phyloP scores from a whole-genome alignment of 2,329 filamentous ascomycete genomes.

The Aspergillus latus region DNA sequence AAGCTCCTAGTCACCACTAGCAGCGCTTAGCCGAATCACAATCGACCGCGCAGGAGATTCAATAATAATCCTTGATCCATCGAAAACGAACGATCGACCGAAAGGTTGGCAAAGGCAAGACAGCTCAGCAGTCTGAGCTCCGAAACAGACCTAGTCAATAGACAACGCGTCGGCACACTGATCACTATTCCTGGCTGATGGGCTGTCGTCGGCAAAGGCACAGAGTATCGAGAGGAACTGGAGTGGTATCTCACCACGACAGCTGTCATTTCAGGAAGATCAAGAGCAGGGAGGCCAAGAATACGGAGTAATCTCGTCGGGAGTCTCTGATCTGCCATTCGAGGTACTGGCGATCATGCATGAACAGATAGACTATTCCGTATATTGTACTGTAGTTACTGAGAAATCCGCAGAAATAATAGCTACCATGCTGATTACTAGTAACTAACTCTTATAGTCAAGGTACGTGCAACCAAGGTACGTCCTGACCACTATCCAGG shows the following conservation, averaged over 20 bases:
- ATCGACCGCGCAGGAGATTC: constrained; percentile 15
- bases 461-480: neutral
- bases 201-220: neutral
- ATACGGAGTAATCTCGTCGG: neutral
- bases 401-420: neutral
- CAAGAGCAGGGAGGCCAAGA: neutral
- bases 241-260: neutral
- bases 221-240: neutral
- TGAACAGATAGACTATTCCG: neutral
- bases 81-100: constrained; percentile 23
- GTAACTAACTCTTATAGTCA: neutral
- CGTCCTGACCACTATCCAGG: neutral
- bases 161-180: neutral
- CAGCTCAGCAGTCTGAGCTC: constrained; percentile 21
- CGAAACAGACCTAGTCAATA: neutral
- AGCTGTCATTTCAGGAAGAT: neutral
- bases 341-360: neutral
- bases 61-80: constrained; percentile 18
- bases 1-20: constrained; percentile 10
- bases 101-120: constrained; percentile 18
- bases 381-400: neutral
- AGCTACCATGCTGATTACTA: neutral
- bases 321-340: neutral
- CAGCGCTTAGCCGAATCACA: constrained; percentile 18
- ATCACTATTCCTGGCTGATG: neutral